Percentiles rank a stretch among this genome's conserved stretches.
Evolutionary conservation across 768 basidiomycete genomes (phyloP).

Genomic region (Leccinum variicolor): DNA sequence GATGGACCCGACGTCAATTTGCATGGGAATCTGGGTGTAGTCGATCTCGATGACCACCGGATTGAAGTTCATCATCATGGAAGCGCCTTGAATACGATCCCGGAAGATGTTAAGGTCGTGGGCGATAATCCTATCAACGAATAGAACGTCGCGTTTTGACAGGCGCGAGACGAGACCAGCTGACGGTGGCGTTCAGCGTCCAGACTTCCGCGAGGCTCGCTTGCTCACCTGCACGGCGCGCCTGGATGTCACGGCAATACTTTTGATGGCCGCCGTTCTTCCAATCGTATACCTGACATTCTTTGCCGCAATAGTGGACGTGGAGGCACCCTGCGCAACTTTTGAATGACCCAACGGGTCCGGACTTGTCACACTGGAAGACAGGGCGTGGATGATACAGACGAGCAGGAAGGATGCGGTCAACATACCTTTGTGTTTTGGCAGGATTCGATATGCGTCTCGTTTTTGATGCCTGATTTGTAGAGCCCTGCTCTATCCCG

Average conservation of each 20-base stretch:
- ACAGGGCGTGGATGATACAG: neutral
- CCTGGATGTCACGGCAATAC: slow-evolving; percentile 27
- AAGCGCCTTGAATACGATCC: slow-evolving; percentile 15
- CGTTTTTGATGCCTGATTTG: slow-evolving; percentile 1
- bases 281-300: slow-evolving; percentile 31
- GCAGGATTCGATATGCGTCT: slow-evolving; percentile 21
- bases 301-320: slow-evolving; percentile 29
- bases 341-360: slow-evolving; percentile 25
- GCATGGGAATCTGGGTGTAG: slow-evolving; percentile 20
- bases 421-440: slow-evolving; percentile 23
- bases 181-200: slow-evolving; percentile 4
- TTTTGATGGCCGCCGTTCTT: slow-evolving; percentile 25
- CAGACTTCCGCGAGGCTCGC: neutral
- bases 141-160: slow-evolving; percentile 20
- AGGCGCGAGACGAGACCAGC: slow-evolving; percentile 21
- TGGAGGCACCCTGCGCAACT: slow-evolving; percentile 27
- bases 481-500: slow-evolving; percentile 13
- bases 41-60: slow-evolving; percentile 26
- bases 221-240: slow-evolving; percentile 22
- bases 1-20: slow-evolving; percentile 16
- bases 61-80: neutral
- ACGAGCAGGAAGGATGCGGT: neutral
- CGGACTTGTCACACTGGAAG: slow-evolving; percentile 23
- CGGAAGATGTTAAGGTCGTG: slow-evolving; percentile 15
- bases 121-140: slow-evolving; percentile 24